Evolutionary conservation across 2,329 filamentous ascomycete genomes (phyloP), one percentile per base, ranked within the genome.

Genomic region (Sarocladium brachiariae): DNA sequence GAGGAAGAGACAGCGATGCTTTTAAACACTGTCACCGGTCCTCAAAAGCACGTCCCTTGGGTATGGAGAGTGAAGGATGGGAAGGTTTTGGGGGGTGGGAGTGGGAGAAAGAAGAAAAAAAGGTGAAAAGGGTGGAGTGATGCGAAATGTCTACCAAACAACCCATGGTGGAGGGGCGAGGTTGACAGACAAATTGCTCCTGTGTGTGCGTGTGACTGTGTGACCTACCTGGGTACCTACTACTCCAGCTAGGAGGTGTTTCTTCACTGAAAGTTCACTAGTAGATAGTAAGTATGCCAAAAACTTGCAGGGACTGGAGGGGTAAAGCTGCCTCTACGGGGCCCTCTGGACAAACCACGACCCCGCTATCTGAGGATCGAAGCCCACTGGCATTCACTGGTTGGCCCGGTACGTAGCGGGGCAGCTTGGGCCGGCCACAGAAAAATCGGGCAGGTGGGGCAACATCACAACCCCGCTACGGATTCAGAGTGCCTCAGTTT

Each of bases 371-470:
- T 47, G 25, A 31, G 14, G 6, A 18, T 33, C 16, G 21, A 27
- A 10, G 4, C 7, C 21, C 39, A 43, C 21, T 47, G 43, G 25
- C 43, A 33, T 3, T 19, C 7, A 23, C 8, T 31, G 27, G 43
- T 47, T 47, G 43, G 43, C 43, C 43, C 16, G 27, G 25, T 33
- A 16, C n/a, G 27, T 33, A 33, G 43, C 43, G 43, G 43, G 43
- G 43, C 43, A 47, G 27, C 23, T 25, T 25, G 23, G 39, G 37
- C 19, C 18, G n/a, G 23, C 30, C 11, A 24, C 25, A 43, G 43
- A 47, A 47, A 47, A 48, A 49, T 49, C 46, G 46, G 46, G 46
- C 46, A 49, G 33, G 46, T 49, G 46, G 46, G 46, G 46, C 46
- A 49, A 27, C 46, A 49, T 49, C 30, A 35, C 33, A 18, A 49